Evolutionary conservation across 768 basidiomycete species (phyloP).

Genomic region (Naganishia randhawae): DNA sequence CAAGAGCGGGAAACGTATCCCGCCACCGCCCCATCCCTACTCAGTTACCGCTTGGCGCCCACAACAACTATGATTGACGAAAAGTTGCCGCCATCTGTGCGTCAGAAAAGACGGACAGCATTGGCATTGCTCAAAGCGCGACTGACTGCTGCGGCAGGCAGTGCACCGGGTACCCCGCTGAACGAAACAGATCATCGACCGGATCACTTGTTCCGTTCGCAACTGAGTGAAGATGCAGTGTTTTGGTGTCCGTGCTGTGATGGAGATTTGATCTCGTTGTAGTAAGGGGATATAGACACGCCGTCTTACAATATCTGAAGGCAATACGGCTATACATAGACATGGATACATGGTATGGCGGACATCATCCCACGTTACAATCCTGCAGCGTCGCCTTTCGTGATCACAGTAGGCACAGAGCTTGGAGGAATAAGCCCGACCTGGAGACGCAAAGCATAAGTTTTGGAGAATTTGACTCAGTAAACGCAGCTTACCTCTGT

Average conservation of each 20-base stretch:
- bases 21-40: conserved; percentile 16
- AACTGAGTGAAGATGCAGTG: conserved; percentile 25
- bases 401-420: conserved; percentile 59
- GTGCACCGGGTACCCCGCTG: conserved; percentile 9
- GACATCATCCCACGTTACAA: not conserved
- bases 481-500: conserved; percentile 63
- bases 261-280: conserved; percentile 23
- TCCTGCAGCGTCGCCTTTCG: conserved; percentile 37
- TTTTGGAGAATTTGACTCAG: not conserved
- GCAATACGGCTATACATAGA: conserved; percentile 2
- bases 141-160: conserved; percentile 33
- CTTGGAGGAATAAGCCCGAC: conserved; percentile 83
- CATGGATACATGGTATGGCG: conserved; percentile 1
- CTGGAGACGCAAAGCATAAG: not conserved
- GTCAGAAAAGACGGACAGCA: conserved; percentile 48
- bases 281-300: not conserved
- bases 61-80: conserved; percentile 35
- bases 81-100: conserved; percentile 40
- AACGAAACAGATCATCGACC: not conserved
- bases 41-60: conserved; percentile 27
- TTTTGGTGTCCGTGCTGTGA: conserved; percentile 25
- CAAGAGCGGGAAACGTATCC: not conserved
- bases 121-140: conserved; percentile 46
- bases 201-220: conserved; percentile 16
- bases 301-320: not conserved